Percentiles rank a stretch among this genome's conserved stretches.
These are phyloP conservation scores for Arthroderma sp. DNA, from an alignment of 2,329 filamentous ascomycete genomes.

Conservation along the genomic window DNA sequence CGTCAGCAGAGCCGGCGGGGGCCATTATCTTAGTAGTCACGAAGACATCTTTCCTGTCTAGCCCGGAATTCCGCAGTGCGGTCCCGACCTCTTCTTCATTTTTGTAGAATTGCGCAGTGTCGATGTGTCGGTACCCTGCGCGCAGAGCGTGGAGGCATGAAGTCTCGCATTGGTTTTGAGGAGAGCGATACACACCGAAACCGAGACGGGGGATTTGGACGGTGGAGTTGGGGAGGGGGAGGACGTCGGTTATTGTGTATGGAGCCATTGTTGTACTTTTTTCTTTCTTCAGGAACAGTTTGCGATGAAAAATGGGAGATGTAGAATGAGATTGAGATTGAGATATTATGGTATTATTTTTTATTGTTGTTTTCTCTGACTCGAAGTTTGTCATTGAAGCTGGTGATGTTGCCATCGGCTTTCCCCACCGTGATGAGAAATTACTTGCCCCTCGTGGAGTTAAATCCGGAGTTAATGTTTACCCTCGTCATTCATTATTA, in stretches of 20 bases:
- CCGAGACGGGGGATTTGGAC: conserved; percentile 52
- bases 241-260: conserved; percentile 33
- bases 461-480: too few species aligned
- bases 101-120: conserved; percentile 53
- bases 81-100: conserved; percentile 56
- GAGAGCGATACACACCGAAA: conserved; percentile 57
- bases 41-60: conserved; percentile 38
- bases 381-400: not conserved
- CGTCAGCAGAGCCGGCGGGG: conserved; percentile 40
- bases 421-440: too few species aligned
- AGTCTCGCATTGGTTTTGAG: conserved; percentile 39
- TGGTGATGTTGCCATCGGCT: too few species aligned
- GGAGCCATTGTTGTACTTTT: conserved; percentile 18
- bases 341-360: not conserved
- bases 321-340: not conserved
- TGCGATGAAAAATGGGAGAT: not conserved
- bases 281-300: conserved; percentile 7
- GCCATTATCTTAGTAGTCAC: conserved; percentile 57
- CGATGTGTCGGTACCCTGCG: conserved; percentile 33
- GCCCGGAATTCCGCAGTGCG: conserved; percentile 44
- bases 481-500: too few species aligned
- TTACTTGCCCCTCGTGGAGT: too few species aligned
- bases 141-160: conserved; percentile 47
- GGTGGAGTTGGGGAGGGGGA: conserved; percentile 38
- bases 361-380: not conserved